Conservation (phyloP, 805 yeast species). For the Yamadazyma ubonensis region DNA sequence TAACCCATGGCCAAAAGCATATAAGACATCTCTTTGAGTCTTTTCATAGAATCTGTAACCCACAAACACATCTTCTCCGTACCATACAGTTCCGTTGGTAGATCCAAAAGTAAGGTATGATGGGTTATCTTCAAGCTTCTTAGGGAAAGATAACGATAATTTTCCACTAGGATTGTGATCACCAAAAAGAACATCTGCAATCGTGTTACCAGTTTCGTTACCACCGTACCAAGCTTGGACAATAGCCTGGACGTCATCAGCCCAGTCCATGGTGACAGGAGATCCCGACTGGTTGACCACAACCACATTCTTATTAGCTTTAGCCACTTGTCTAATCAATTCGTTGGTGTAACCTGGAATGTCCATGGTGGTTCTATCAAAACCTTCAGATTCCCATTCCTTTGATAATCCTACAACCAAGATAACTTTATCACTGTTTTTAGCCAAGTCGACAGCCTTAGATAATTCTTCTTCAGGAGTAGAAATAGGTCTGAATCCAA, state of each 20-base stretch:
- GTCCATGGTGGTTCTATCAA: constrained; percentile 30
- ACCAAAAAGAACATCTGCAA: constrained; percentile 61
- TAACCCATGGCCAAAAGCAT: constrained; percentile 64
- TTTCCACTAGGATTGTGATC: constrained; percentile 58
- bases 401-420: constrained; percentile 28
- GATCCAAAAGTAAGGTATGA: constrained; percentile 29
- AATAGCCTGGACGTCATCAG: constrained; percentile 15
- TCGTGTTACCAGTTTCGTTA: constrained; percentile 47
- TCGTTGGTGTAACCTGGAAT: constrained; percentile 29
- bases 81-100: constrained; percentile 30
- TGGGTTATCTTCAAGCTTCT: constrained; percentile 27
- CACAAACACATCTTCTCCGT: constrained; percentile 64
- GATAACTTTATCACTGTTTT: constrained; percentile 28
- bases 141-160: constrained; percentile 32
- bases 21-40: constrained; percentile 45
- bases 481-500: constrained; percentile 25
- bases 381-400: constrained; percentile 37
- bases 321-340: constrained; percentile 24
- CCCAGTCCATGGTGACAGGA: constrained; percentile 34
- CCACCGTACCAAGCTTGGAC: constrained; percentile 21
- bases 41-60: constrained; percentile 65
- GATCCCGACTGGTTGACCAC: constrained; percentile 35
- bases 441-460: constrained; percentile 28
- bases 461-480: constrained; percentile 25
- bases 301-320: constrained; percentile 29